A percentile compares a stretch with the other conserved stretches of the same genome.
Conservation (phyloP, 768 basidiomycete genomes). For the Mycena crocata region DNA sequence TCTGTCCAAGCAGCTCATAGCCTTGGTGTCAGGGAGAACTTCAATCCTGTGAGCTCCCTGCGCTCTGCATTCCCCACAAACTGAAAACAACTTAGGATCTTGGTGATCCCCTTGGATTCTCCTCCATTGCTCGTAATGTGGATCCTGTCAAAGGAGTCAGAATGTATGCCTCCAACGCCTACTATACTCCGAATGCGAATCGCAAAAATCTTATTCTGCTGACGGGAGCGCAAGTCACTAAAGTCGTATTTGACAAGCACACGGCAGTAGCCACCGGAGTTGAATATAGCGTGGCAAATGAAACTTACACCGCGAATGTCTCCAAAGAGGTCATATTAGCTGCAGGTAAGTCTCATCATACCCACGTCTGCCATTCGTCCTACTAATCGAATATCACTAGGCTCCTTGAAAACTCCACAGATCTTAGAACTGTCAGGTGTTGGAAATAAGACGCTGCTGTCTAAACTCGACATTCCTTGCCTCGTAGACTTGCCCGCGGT, state of each 20-base stretch:
- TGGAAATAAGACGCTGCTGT: not conserved
- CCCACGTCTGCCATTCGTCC: not conserved
- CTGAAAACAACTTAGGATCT: not conserved
- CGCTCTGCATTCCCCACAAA: not conserved
- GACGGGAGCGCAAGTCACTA: slow-evolving; percentile 1
- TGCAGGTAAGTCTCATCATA: not conserved
- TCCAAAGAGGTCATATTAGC: not conserved
- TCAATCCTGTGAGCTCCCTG: not conserved
- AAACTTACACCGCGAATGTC: not conserved
- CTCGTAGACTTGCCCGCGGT: not conserved
- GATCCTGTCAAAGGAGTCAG: not conserved
- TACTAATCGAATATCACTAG: not conserved
- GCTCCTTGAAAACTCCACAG: not conserved
- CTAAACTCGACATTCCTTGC: not conserved
- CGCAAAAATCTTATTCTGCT: slow-evolving; percentile 1
- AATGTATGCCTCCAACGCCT: not conserved
- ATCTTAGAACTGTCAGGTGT: not conserved
- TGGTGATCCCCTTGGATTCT: not conserved
- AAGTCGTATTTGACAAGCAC: not conserved
- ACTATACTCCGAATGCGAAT: not conserved
- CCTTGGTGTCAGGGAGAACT: not conserved
- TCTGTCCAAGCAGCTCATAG: not conserved
- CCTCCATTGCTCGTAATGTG: not conserved
- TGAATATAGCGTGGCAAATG: not conserved
- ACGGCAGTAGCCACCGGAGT: not conserved